These are phyloP conservation scores for Xylaria arbuscula DNA, from an alignment of 2,329 filamentous ascomycete species.

Conservation along the genomic window DNA sequence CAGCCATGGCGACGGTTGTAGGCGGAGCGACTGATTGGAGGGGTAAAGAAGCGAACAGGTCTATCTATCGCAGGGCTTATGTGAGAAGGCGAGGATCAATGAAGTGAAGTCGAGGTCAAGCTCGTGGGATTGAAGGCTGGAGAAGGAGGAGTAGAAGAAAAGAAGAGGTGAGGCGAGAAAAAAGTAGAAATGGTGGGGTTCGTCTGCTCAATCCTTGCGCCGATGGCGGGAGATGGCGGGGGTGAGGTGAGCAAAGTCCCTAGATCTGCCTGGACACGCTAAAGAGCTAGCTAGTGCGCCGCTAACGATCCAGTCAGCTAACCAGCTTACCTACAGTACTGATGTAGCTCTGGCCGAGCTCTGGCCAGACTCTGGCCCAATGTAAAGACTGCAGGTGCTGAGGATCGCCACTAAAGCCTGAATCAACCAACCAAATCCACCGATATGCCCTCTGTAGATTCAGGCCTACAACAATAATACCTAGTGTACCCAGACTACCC, in stretches of 20 bases:
- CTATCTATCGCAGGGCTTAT: background rate
- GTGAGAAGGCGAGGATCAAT: background rate
- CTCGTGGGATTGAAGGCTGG: slow-evolving; percentile 5
- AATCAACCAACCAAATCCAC: no score
- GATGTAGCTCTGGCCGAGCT: no score
- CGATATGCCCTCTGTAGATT: no score
- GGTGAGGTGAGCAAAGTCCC: background rate
- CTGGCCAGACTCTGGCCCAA: background rate
- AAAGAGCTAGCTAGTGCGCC: background rate
- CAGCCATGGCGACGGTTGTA: slow-evolving; percentile 47
- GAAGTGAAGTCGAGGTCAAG: slow-evolving; percentile 4
- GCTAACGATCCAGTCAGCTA: background rate
- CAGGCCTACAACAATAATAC: no score
- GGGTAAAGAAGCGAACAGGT: background rate
- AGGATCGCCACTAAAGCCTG: no score
- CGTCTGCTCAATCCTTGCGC: slow-evolving; percentile 13
- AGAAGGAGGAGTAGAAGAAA: background rate
- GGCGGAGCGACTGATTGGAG: background rate
- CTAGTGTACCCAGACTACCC: no score
- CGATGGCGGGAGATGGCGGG: slow-evolving; percentile 19
- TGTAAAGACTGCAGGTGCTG: no score
- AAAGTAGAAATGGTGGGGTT: slow-evolving; percentile 20
- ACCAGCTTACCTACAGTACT: no score
- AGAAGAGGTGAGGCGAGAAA: slow-evolving; percentile 15
- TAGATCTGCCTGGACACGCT: background rate